A percentile compares a stretch with the other conserved stretches of the same genome.
Conservation (phyloP, 495 filamentous ascomycete species). For the Tuber melanosporum region DNA sequence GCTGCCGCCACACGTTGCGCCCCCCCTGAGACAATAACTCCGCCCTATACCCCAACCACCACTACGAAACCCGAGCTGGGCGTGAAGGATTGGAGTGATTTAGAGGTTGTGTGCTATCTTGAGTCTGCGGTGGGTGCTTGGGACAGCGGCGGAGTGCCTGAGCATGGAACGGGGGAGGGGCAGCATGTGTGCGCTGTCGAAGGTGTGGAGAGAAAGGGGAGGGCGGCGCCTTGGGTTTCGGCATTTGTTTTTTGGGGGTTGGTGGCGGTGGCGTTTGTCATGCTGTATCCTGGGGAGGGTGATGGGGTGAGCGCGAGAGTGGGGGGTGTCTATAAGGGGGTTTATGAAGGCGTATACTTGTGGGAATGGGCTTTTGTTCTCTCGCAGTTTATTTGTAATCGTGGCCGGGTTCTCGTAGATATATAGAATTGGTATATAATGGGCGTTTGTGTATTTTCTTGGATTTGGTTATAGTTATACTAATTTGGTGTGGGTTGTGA, state of each 20-base stretch:
- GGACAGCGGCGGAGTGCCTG: background rate
- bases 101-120: background rate
- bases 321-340: background rate
- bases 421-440: background rate
- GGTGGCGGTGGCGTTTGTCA: background rate
- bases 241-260: background rate
- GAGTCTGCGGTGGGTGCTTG: background rate
- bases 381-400: background rate
- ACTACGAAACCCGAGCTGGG: background rate
- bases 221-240: background rate
- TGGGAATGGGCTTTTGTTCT: background rate
- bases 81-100: background rate
- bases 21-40: background rate
- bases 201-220: background rate
- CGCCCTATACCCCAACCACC: background rate
- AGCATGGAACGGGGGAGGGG: background rate
- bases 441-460: conserved; percentile 1
- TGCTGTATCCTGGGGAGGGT: background rate
- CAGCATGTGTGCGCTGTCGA: background rate
- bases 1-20: background rate
- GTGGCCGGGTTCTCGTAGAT: background rate
- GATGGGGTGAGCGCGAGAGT: background rate
- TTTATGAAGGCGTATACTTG: background rate
- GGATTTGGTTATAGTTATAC: conserved; percentile 7
- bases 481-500: background rate